Base-by-base conservation (phyloP, 106 monocot species). In the Cymbidium sinense region DNA sequence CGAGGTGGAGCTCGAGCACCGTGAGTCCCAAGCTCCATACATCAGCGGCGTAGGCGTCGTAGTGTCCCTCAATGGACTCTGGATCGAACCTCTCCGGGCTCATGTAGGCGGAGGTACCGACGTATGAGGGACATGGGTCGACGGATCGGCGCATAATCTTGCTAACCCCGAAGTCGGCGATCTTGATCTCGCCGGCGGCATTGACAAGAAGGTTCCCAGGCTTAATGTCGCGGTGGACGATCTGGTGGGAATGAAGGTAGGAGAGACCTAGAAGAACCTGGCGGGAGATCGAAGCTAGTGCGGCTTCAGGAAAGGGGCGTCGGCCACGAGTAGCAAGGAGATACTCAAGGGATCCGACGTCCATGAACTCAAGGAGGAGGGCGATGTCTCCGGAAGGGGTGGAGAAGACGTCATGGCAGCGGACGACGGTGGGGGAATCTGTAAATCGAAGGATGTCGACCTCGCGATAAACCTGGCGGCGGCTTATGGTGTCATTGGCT, bases 101-200 rank as follows among this genome's bases (percentile, higher is more conserved):
- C 93, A 93, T 93, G 81, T 93, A 93, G 9, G 93, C 93, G 62
- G 85, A 80, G 5, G 93, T 93, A 74, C 93, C 90, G 31, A 90
- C 88, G 73, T 86, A 93, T 19, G 90, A 85, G 36, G 74, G 23
- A 81, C 90, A 90, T 19, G 77, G 73, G 70, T 85, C 88, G 44
- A 88, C 75, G 5, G 80, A 65, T 6, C 85, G 82, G 17, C 67
- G 55, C 31, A 90, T 78, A 52, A 90, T 74, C 75, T 84, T 84
- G 80, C 87, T 80, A 35, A 89, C 88, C 0, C 93, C 90, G 82
- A 86, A 86, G 80, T 93, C 93, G 75, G 88, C 84, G 73, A 93
- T 90, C 89, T 90, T 93, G 79, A 93, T 70, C 62, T 79, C 81
- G 28, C 93, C 93, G 47, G 62, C 39, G 54, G 78, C 21, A 69